Conservation (phyloP, 1,284 basidiomycete genomes). For the Entoloma clypeatum region DNA sequence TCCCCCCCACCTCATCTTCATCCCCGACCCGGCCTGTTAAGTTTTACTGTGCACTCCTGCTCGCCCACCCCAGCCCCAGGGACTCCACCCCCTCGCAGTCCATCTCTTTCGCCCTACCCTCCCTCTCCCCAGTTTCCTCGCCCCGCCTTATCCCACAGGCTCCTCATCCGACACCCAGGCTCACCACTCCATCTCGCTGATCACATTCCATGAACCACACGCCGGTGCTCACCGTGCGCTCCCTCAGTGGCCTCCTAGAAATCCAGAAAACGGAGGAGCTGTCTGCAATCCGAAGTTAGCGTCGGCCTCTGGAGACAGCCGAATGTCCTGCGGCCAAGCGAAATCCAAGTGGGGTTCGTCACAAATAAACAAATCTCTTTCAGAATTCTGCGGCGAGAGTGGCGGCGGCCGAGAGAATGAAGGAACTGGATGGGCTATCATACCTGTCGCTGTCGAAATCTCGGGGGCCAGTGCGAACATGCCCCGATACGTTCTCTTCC, state of each 20-base stretch:
- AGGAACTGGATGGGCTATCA: too few species aligned
- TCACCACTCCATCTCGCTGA: conserved; percentile 6
- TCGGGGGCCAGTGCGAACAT: too few species aligned
- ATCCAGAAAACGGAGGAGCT: conserved; percentile 55
- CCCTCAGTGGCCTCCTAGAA: conserved; percentile 58
- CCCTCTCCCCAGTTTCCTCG: conserved; percentile 21
- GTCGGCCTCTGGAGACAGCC: conserved; percentile 75
- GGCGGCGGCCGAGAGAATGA: too few species aligned
- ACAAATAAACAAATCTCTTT: too few species aligned
- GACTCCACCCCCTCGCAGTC: conserved; percentile 56
- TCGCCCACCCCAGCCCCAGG: conserved; percentile 60
- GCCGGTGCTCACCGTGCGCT: conserved; percentile 55
- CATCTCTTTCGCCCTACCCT: conserved; percentile 60
- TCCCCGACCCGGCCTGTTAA: conserved; percentile 39
- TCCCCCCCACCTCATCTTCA: conserved; percentile 63
- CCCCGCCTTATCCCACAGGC: conserved; percentile 33
- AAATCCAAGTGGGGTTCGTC: too few species aligned
- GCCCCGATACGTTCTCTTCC: too few species aligned
- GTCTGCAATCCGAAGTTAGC: conserved; percentile 63
- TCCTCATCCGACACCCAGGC: conserved; percentile 2
- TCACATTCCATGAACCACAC: conserved; percentile 70
- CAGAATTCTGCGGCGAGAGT: too few species aligned
- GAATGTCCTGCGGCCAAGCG: too few species aligned
- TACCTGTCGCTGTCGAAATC: too few species aligned
- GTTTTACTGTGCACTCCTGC: conserved; percentile 55